phyloP scores from a whole-genome alignment of 768 basidiomycete species.

The Psilocybe sp. region DNA sequence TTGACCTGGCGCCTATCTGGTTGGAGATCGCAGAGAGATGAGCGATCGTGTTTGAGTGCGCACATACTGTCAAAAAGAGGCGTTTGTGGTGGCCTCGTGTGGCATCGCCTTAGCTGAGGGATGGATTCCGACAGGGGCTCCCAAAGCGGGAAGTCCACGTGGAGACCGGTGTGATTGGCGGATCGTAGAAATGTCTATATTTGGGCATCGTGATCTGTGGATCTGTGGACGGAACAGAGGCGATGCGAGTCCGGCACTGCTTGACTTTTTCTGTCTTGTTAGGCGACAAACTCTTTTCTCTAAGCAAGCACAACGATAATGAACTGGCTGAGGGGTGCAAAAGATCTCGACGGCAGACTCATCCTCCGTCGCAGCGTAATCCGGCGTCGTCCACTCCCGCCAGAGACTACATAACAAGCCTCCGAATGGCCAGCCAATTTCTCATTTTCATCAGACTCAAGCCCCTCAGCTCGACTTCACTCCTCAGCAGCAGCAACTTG shows the following conservation, averaged over 20 bases:
- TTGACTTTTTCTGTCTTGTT: conserved; percentile 17
- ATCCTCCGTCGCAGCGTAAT: conserved; percentile 17
- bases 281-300: background rate
- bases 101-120: background rate
- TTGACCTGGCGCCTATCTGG: no score
- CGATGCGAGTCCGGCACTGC: conserved; percentile 27
- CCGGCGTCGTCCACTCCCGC: conserved; percentile 15
- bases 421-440: conserved; percentile 5
- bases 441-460: conserved; percentile 13
- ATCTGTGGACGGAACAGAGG: background rate
- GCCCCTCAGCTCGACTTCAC: conserved; percentile 9
- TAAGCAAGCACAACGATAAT: conserved; percentile 15
- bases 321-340: conserved; percentile 7
- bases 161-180: conserved; percentile 17
- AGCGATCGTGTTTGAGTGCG: no score
- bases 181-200: conserved; percentile 10
- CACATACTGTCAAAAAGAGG: no score
- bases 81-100: background rate
- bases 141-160: conserved; percentile 24
- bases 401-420: conserved; percentile 18
- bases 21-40: no score
- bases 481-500: conserved; percentile 12
- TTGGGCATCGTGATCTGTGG: conserved; percentile 8
- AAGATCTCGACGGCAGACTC: conserved; percentile 22
- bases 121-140: conserved; percentile 20